Conservation (phyloP, 2,329 filamentous ascomycete species). For the Alternaria atra region DNA sequence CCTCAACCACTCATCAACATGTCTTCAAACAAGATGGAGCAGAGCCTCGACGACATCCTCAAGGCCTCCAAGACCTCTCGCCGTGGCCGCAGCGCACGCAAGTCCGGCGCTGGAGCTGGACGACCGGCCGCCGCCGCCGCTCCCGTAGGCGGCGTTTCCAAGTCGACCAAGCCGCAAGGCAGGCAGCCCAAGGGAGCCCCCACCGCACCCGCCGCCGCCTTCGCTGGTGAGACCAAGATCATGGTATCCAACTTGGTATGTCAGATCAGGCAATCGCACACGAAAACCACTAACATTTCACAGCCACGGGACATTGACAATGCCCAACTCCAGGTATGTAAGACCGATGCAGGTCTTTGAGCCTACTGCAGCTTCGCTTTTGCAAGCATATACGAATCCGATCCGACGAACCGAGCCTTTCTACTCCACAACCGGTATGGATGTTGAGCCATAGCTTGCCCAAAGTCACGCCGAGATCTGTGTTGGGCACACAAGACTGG, state of each 20-base stretch:
- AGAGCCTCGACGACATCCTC: constrained; percentile 97
- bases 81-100: constrained; percentile 59
- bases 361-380: constrained; percentile 47
- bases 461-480: constrained; percentile 35
- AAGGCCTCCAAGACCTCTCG: constrained; percentile 67
- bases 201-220: constrained; percentile 68
- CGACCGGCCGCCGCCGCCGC: constrained; percentile 68
- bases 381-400: constrained; percentile 45
- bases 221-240: constrained; percentile 87
- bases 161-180: constrained; percentile 67
- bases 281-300: constrained; percentile 57
- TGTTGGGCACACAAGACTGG: constrained; percentile 46
- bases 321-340: constrained; percentile 99
- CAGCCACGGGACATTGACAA: constrained; percentile 97
- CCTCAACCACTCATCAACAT: constrained; percentile 34
- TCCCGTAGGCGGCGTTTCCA: constrained; percentile 86
- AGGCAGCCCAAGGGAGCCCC: constrained; percentile 70
- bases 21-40: constrained; percentile 80
- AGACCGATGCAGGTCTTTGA: constrained; percentile 65
- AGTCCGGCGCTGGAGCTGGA: constrained; percentile 50
- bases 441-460: constrained; percentile 42
- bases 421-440: constrained; percentile 27
- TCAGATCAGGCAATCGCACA: constrained; percentile 22
- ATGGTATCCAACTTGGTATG: constrained; percentile 98
- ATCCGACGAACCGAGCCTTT: constrained; percentile 40